A percentile compares a stretch with the other conserved stretches of the same genome.
phyloP scores from a whole-genome alignment of 2,329 filamentous ascomycete genomes.

The Fusarium sulawesiense region DNA sequence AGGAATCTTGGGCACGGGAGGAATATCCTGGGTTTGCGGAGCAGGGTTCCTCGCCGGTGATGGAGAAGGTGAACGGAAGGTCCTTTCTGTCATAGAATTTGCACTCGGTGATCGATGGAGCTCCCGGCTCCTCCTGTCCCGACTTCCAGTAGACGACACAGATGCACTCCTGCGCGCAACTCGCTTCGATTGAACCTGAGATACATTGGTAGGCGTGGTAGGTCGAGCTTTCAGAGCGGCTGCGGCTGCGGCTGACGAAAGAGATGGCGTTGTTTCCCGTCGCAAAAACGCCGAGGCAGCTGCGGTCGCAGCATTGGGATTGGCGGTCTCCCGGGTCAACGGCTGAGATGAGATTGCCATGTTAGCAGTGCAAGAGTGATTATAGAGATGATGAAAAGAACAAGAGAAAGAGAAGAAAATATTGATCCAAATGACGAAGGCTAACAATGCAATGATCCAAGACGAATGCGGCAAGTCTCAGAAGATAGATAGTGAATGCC shows the following conservation, averaged over 20 bases:
- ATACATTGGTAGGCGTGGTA: constrained; percentile 81
- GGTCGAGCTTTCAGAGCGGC: constrained; percentile 84
- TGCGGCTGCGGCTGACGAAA: constrained; percentile 88
- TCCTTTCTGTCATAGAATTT: constrained; percentile 88
- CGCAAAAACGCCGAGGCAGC: constrained; percentile 84
- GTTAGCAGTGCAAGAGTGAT: constrained; percentile 37
- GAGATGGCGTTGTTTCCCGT: constrained; percentile 69
- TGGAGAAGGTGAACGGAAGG: constrained; percentile 83
- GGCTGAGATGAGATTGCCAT: constrained; percentile 60
- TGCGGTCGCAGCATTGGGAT: constrained; percentile 80
- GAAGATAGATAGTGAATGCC: constrained; percentile 5
- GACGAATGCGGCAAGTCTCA: constrained; percentile 9
- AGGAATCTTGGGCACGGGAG: constrained; percentile 82
- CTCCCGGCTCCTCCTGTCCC: constrained; percentile 55
- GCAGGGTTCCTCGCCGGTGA: constrained; percentile 66
- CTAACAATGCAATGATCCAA: constrained; percentile 4
- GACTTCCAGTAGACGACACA: constrained; percentile 72
- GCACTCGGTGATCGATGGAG: constrained; percentile 76
- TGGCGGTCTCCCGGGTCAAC: constrained; percentile 71
- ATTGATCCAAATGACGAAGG: constrained; percentile 1
- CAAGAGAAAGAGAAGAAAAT: not conserved
- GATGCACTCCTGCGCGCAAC: constrained; percentile 79
- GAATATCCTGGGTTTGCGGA: constrained; percentile 61
- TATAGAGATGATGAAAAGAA: not conserved
- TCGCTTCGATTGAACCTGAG: constrained; percentile 88